phyloP scores from a whole-genome alignment of 164 flowering plant genomes.

The Malania oleifera region DNA sequence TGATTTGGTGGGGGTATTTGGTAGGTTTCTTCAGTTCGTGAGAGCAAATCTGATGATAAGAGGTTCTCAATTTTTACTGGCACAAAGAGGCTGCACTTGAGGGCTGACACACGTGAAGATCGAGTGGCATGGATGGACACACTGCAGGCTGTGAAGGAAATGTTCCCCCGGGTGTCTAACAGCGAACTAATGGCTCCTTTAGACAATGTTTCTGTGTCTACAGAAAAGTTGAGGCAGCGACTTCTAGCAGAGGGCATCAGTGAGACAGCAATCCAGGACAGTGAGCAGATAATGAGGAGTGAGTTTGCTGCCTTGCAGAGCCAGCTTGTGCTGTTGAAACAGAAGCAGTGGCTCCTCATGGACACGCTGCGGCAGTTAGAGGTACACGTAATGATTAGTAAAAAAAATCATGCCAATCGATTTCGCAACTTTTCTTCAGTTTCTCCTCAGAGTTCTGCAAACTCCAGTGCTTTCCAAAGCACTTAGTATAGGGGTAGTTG shows the following conservation, averaged over 20 bases:
- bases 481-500: not conserved
- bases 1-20: not conserved
- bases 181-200: constrained; percentile 73
- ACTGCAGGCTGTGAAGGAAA: constrained; percentile 83
- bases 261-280: constrained; percentile 61
- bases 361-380: constrained; percentile 88
- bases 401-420: constrained; percentile 21
- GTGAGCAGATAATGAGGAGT: constrained; percentile 52
- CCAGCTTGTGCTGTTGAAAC: constrained; percentile 72
- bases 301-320: constrained; percentile 46
- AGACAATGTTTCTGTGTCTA: constrained; percentile 44
- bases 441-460: constrained; percentile 13
- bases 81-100: constrained; percentile 80
- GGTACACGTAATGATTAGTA: constrained; percentile 51
- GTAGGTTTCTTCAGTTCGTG: constrained; percentile 66
- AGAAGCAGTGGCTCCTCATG: constrained; percentile 70
- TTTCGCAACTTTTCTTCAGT: constrained; percentile 25
- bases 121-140: constrained; percentile 82
- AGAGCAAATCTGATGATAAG: constrained; percentile 66
- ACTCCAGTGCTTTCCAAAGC: constrained; percentile 2
- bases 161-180: constrained; percentile 90
- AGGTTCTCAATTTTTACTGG: constrained; percentile 71
- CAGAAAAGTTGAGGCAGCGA: constrained; percentile 74
- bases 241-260: constrained; percentile 72
- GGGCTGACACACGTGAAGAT: constrained; percentile 82